These are phyloP conservation scores for Fusarium beomiforme DNA, from an alignment of 2,329 filamentous ascomycete species.

Conservation along the genomic window DNA sequence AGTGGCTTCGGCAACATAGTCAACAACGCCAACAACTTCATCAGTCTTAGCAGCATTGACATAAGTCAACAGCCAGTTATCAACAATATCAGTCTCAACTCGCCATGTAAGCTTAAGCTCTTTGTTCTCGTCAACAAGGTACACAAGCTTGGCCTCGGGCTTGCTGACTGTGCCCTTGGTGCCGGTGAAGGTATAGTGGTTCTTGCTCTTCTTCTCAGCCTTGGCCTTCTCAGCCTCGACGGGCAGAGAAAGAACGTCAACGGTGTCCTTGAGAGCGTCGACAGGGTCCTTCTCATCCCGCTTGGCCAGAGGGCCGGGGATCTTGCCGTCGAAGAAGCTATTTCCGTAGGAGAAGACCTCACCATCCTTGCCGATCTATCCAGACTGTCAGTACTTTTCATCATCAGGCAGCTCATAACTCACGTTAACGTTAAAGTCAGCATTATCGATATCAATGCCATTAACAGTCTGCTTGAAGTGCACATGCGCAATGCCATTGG, in stretches of 20 bases:
- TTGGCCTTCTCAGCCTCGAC: conserved; percentile 42
- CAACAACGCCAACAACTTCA: conserved; percentile 62
- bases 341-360: conserved; percentile 67
- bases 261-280: conserved; percentile 55
- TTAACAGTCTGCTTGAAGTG: conserved; percentile 69
- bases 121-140: conserved; percentile 60
- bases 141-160: conserved; percentile 65
- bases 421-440: conserved; percentile 69
- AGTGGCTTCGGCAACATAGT: conserved; percentile 66
- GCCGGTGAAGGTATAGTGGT: conserved; percentile 55
- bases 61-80: conserved; percentile 69
- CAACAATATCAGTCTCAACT: conserved; percentile 65
- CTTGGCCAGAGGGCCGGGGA: conserved; percentile 54
- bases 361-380: conserved; percentile 59
- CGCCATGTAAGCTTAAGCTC: conserved; percentile 63
- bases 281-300: conserved; percentile 55
- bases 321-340: conserved; percentile 55
- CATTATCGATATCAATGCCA: conserved; percentile 68
- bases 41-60: conserved; percentile 60
- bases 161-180: conserved; percentile 60
- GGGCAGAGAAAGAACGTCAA: conserved; percentile 47
- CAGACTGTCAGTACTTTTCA: not conserved
- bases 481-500: conserved; percentile 65
- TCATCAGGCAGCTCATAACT: conserved; percentile 35
- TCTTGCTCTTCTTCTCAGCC: conserved; percentile 42